Evolutionary conservation across 108 stramenopile species (phyloP).

Genomic region (Fragilariopsis cylindrus): DNA sequence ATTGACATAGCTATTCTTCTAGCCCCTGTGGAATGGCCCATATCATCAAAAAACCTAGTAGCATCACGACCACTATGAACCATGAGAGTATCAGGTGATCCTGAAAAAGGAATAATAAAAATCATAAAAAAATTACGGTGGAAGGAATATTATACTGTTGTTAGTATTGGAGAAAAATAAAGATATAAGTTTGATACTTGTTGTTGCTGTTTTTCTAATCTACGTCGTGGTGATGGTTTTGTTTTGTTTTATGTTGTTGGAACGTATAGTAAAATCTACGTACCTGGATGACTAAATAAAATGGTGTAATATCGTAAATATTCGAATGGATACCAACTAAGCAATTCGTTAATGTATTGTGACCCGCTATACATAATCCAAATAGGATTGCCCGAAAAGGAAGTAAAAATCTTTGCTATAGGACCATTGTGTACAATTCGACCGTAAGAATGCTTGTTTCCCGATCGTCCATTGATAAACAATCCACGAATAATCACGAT

Average conservation of each 20-base stretch:
- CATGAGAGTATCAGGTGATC: conserved; percentile 89
- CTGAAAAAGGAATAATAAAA: conserved; percentile 20
- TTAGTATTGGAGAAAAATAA: neutral
- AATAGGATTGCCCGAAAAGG: conserved; percentile 64
- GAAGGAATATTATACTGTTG: neutral
- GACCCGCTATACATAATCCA: conserved; percentile 77
- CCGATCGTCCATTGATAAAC: conserved; percentile 69
- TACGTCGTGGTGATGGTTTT: no score
- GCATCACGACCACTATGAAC: conserved; percentile 90
- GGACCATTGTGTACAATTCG: conserved; percentile 26
- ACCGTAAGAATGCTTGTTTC: conserved; percentile 52
- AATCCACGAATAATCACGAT: conserved; percentile 77
- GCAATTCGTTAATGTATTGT: conserved; percentile 60
- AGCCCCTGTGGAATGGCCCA: conserved; percentile 83
- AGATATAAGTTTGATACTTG: neutral
- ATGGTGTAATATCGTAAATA: conserved; percentile 89
- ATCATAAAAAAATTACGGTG: neutral
- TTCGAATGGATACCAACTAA: conserved; percentile 88
- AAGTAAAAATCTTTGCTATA: conserved; percentile 77
- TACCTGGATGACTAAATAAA: conserved; percentile 81
- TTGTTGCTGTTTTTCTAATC: no score
- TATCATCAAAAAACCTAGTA: conserved; percentile 87
- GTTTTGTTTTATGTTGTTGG: no score
- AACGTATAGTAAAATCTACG: neutral
- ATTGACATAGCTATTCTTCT: conserved; percentile 51